Evolutionary conservation across 345 rosid genomes (phyloP).

Genomic region (Pistacia vera): DNA sequence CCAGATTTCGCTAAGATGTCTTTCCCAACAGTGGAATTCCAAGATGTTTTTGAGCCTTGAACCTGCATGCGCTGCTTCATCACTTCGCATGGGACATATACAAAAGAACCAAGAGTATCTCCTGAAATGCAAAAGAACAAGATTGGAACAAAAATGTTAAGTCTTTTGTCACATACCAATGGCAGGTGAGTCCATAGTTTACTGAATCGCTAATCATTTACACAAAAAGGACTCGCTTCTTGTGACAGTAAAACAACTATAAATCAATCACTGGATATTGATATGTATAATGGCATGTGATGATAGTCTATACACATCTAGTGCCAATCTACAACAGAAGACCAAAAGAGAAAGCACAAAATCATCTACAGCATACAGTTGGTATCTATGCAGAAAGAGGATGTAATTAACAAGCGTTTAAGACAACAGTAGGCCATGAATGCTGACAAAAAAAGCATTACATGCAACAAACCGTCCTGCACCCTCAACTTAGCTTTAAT

Average conservation of each 20-base stretch:
- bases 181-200: background rate
- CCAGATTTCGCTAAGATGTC: constrained; percentile 44
- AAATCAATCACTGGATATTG: background rate
- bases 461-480: background rate
- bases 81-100: constrained; percentile 96
- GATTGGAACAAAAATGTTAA: constrained; percentile 21
- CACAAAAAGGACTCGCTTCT: background rate
- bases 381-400: background rate
- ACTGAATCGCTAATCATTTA: background rate
- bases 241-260: background rate
- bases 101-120: constrained; percentile 90
- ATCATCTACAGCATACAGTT: no score
- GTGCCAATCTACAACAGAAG: background rate
- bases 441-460: background rate
- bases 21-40: constrained; percentile 58
- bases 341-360: background rate
- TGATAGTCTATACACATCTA: background rate
- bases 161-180: constrained; percentile 16
- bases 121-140: constrained; percentile 55
- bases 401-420: background rate
- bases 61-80: constrained; percentile 98
- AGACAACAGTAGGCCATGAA: background rate
- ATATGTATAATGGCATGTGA: background rate
- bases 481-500: constrained; percentile 3
- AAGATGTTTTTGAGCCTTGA: constrained; percentile 82